Percentiles rank a stretch among this genome's conserved stretches.
phyloP scores from a whole-genome alignment of 1,284 basidiomycete species.

The Athelia psychrophila region DNA sequence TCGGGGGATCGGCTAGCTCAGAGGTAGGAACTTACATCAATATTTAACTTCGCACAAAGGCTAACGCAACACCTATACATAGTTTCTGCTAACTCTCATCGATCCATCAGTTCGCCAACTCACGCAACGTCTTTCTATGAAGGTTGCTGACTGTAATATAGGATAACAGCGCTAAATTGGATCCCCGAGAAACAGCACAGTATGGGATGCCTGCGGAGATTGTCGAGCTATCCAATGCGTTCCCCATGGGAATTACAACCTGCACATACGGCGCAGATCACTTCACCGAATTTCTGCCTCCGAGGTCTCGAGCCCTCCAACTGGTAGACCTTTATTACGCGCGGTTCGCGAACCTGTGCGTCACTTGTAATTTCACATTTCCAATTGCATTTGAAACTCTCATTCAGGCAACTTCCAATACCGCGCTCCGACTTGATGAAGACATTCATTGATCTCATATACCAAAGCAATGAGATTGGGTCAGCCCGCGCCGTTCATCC shows the following conservation, averaged over 20 bases:
- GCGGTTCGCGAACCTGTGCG: slow-evolving; percentile 46
- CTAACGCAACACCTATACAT: slow-evolving; percentile 2
- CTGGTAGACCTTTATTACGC: slow-evolving; percentile 40
- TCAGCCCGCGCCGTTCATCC: slow-evolving; percentile 36
- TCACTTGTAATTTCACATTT: slow-evolving; percentile 7
- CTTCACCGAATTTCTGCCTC: slow-evolving; percentile 35
- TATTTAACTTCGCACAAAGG: neutral
- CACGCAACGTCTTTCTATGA: neutral
- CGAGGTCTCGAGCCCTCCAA: slow-evolving; percentile 33
- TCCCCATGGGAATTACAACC: slow-evolving; percentile 44
- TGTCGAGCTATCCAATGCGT: slow-evolving; percentile 41
- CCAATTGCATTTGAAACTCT: neutral
- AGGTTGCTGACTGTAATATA: neutral
- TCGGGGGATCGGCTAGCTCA: slow-evolving; percentile 42
- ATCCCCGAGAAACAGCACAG: slow-evolving; percentile 4
- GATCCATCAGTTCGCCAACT: slow-evolving; percentile 27
- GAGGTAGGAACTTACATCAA: slow-evolving; percentile 33
- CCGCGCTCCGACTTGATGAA: slow-evolving; percentile 33
- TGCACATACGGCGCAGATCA: slow-evolving; percentile 31
- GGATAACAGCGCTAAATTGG: neutral
- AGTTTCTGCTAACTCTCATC: slow-evolving; percentile 45
- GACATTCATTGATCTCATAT: slow-evolving; percentile 37
- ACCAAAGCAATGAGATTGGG: slow-evolving; percentile 26
- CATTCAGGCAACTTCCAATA: slow-evolving; percentile 42
- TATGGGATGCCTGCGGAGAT: slow-evolving; percentile 38